Evolutionary conservation across 1,284 basidiomycete genomes (phyloP).

Genomic region (Cryptococcus sp.): DNA sequence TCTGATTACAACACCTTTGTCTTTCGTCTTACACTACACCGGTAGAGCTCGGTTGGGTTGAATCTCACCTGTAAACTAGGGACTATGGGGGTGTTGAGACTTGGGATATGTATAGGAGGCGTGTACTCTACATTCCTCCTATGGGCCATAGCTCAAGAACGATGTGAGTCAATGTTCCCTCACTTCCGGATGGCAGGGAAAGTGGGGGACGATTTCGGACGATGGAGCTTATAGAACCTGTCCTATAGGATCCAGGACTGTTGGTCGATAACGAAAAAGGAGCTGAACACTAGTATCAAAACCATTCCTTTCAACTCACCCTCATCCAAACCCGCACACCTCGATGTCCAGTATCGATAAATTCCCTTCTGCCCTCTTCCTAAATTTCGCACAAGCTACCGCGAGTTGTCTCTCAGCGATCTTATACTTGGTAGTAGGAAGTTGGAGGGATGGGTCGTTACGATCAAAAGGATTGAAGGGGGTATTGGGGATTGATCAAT

Average conservation of each 20-base stretch:
- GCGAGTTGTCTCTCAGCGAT: slow-evolving; percentile 74
- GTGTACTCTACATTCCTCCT: slow-evolving; percentile 54
- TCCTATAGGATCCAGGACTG: too few relatives aligned
- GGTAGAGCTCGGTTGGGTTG: not conserved
- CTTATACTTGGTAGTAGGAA: slow-evolving; percentile 64
- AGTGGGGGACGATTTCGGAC: too few relatives aligned
- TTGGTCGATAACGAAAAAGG: not conserved
- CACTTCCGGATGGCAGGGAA: too few relatives aligned
- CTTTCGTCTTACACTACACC: not conserved
- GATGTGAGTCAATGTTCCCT: slow-evolving; percentile 56
- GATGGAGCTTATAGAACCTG: too few relatives aligned
- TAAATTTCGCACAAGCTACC: slow-evolving; percentile 81
- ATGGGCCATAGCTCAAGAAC: slow-evolving; percentile 89
- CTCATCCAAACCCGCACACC: slow-evolving; percentile 18
- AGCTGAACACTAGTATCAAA: slow-evolving; percentile 61
- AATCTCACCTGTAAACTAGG: not conserved
- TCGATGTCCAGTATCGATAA: slow-evolving; percentile 56
- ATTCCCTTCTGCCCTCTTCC: slow-evolving; percentile 81
- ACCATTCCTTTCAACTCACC: slow-evolving; percentile 66
- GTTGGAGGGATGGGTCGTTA: slow-evolving; percentile 19
- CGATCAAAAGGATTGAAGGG: slow-evolving; percentile 3
- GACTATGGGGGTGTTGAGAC: slow-evolving; percentile 9
- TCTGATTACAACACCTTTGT: too few relatives aligned
- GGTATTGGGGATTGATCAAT: slow-evolving; percentile 24
- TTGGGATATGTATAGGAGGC: slow-evolving; percentile 44